Evolutionary conservation across 1,284 basidiomycete genomes (phyloP), one percentile per base, ranked within the genome.

Genomic region (Peniophora sp.): DNA sequence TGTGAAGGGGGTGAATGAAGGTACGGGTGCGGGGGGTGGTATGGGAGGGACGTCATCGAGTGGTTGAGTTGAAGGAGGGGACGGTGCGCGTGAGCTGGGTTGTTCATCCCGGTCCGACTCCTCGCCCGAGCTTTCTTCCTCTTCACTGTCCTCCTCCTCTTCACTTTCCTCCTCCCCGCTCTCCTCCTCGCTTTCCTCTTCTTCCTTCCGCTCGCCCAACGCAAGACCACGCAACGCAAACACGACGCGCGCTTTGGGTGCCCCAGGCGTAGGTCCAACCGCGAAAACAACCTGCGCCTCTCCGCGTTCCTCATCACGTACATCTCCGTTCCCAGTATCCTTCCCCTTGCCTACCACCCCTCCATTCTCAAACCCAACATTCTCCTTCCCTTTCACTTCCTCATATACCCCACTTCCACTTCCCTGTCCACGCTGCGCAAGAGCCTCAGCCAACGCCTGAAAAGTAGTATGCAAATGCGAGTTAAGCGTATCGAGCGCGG

Each of bases 401-500:
- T 12, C 12, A 32, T 6, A 5, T 12, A 32, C 27, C 5, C 27
- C n/a, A n/a, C n/a, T n/a, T n/a, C 27, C 27, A 32, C 12, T 32
- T 5, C 27, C 27, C 27, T 5, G 6, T 12, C 36, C 34, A 45
- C 54, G 47, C 22, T 62, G 69, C 1, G 79, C 78, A 38, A 83
- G 68, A 1, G 85, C 80, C 0, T 78, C 81, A 1, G 84, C 83
- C 1, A 89, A 69, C 0, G 83, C 76, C 3, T 78, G 73, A 61
- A 88, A 89, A 0, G 86, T 88, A 0, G 85, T 84, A 46, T 75
- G 71, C 9, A 89, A 68, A 63, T 89, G 86, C 1, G 82, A 88
- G 0, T 78, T 69, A n/a, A 89, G 73, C 0, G 75, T 79, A 58
- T 89, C 86, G 50, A 81, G 82, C 2, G 84, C 77, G 2, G 71